These are phyloP conservation scores for Albophoma yamanashiensis DNA, from an alignment of 2,329 filamentous ascomycete species.

Conservation along the genomic window DNA sequence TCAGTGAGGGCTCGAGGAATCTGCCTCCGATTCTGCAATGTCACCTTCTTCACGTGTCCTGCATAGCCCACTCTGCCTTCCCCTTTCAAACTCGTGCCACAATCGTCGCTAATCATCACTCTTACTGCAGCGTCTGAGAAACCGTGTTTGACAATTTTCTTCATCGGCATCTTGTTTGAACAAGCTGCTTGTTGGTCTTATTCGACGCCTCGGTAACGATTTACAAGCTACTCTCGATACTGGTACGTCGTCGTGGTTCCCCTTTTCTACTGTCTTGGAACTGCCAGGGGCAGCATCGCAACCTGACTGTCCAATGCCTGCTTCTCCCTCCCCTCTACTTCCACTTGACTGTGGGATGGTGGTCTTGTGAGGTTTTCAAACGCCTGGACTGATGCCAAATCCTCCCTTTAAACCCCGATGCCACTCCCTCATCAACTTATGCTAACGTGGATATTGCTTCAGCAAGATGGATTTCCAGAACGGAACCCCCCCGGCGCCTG, in stretches of 20 bases:
- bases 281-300: background rate
- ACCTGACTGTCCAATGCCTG: background rate
- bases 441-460: constrained; percentile 4
- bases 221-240: background rate
- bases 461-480: constrained; percentile 26
- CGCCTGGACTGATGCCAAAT: background rate
- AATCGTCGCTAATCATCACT: background rate
- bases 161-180: background rate
- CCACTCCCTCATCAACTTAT: background rate
- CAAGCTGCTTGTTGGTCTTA: background rate
- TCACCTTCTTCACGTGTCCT: background rate
- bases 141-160: background rate
- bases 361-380: too few relatives aligned
- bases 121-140: background rate
- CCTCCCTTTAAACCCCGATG: too few relatives aligned
- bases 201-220: background rate
- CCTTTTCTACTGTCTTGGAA: background rate
- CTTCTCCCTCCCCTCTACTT: background rate
- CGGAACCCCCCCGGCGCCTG: constrained; percentile 27
- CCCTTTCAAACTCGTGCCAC: background rate
- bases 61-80: background rate
- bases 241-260: background rate
- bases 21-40: background rate
- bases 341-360: too few relatives aligned
- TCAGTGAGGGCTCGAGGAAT: background rate